These are phyloP conservation scores for Karstenula rhodostoma DNA, from an alignment of 2,329 filamentous ascomycete genomes.

Conservation along the genomic window DNA sequence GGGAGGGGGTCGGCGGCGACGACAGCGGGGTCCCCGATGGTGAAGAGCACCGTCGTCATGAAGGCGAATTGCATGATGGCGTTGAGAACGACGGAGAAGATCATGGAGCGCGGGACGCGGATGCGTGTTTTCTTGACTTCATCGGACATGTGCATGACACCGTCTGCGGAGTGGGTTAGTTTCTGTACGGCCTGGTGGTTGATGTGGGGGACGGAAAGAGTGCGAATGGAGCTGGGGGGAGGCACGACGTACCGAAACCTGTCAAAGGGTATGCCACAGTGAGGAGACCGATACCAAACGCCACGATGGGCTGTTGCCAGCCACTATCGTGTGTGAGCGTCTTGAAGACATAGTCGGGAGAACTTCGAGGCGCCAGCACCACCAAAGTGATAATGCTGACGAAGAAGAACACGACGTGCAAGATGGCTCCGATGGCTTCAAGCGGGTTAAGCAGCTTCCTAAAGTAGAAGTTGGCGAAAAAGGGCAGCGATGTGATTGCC, in stretches of 20 bases:
- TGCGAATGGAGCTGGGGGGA: background rate
- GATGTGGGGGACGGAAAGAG: background rate
- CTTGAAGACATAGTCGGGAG: conserved; percentile 54
- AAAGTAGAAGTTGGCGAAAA: conserved; percentile 54
- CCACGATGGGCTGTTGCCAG: conserved; percentile 55
- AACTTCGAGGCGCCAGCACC: conserved; percentile 51
- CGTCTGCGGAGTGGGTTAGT: conserved; percentile 48
- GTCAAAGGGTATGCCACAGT: conserved; percentile 38
- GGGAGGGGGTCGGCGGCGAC: conserved; percentile 7
- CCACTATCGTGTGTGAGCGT: conserved; percentile 54
- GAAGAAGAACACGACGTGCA: conserved; percentile 60
- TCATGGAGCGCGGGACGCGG: conserved; percentile 47
- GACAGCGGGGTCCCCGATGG: conserved; percentile 44
- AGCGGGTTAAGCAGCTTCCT: conserved; percentile 54
- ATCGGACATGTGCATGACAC: conserved; percentile 53
- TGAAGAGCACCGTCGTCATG: conserved; percentile 55
- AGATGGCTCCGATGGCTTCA: conserved; percentile 55
- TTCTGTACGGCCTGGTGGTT: background rate
- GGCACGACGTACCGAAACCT: conserved; percentile 13
- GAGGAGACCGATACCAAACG: conserved; percentile 50
- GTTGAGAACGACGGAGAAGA: conserved; percentile 55
- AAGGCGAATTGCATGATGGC: conserved; percentile 52
- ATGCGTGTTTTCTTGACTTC: conserved; percentile 33
- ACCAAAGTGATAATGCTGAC: conserved; percentile 57
- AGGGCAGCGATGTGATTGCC: conserved; percentile 49